Base-by-base conservation (phyloP, 208 protist genomes). In the Leptomonas seymouri region DNA sequence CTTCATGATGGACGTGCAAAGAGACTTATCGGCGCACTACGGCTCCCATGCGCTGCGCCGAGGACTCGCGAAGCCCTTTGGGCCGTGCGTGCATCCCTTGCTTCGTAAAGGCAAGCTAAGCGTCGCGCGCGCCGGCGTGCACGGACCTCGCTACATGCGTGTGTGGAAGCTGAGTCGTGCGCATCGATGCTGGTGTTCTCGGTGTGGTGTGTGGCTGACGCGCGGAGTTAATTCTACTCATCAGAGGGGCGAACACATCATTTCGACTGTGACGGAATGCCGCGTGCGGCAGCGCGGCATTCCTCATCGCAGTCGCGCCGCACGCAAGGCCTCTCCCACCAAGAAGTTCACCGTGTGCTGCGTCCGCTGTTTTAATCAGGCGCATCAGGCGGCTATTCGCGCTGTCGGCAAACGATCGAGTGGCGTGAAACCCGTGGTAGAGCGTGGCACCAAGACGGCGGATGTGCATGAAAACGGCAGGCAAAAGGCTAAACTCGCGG, bases 21-120 rank as follows among this genome's bases (percentile, higher is more conserved):
- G 72, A 25, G 81, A 90, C 56, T 45, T 96, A 18, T 89, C 86
- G 3, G 85, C 84, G 9, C 91, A 96, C 75, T 96, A 91, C 71
- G 91, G 91, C 39, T 82, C 79, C 1, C 78, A 85, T 57, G 81
- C 91, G 20, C 28, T 88, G 36, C 82, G 78, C 15, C 73, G 91
- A 25, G 91, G 80, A 9, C 46, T 51, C 3, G 62, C 80, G 16
- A 82, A 85, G 70, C 87, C 87, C 5, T 67, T 95, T 2, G 90
- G 87, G 5, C 81, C 74, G 0, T 85, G 83, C 45, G 71, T 71
- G 8, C 71, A 62, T 18, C 56, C 71, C 0, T 23, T 67, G 50
- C 77, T 82, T 49, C 65, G 65, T 53, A 71, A 76, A 58, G 62
- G 53, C n/a, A 51, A 63, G 25, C 27, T 60, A 23, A 28, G 21